These are phyloP conservation scores for Taiwanofungus camphoratus DNA, from an alignment of 1,284 basidiomycete species.

Conservation along the genomic window DNA sequence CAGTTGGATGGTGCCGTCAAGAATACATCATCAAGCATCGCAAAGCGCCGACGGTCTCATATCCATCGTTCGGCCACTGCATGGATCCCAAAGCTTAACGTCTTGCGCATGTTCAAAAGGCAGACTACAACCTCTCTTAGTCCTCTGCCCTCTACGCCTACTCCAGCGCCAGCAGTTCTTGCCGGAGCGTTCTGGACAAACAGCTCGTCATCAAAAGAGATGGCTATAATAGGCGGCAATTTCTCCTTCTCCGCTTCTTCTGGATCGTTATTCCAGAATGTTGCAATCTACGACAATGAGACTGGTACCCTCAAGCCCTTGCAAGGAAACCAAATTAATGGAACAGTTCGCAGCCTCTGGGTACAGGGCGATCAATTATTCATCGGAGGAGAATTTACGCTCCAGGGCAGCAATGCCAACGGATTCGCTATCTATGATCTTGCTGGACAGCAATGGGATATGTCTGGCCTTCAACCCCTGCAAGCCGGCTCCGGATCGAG, in stretches of 20 bases:
- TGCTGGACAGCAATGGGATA: slow-evolving; percentile 51
- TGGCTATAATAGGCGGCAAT: slow-evolving; percentile 86
- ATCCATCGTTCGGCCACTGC: slow-evolving; percentile 30
- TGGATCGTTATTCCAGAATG: slow-evolving; percentile 42
- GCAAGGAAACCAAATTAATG: slow-evolving; percentile 54
- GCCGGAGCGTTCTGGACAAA: slow-evolving; percentile 91
- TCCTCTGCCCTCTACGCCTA: slow-evolving; percentile 49
- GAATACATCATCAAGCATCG: slow-evolving; percentile 16
- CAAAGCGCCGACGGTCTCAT: slow-evolving; percentile 31
- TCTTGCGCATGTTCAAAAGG: slow-evolving; percentile 46
- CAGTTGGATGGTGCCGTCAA: slow-evolving; percentile 39
- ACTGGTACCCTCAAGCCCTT: slow-evolving; percentile 51
- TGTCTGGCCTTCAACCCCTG: slow-evolving; percentile 51
- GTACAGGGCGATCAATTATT: slow-evolving; percentile 65
- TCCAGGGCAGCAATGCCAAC: slow-evolving; percentile 47
- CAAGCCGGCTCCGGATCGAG: slow-evolving; percentile 46
- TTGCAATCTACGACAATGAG: slow-evolving; percentile 72
- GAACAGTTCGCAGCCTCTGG: slow-evolving; percentile 68
- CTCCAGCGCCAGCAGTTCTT: slow-evolving; percentile 75
- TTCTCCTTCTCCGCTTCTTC: slow-evolving; percentile 58
- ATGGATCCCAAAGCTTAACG: slow-evolving; percentile 48
- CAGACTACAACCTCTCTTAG: slow-evolving; percentile 37
- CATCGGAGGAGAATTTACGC: slow-evolving; percentile 76
- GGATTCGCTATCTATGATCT: slow-evolving; percentile 80
- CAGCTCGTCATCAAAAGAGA: slow-evolving; percentile 53